These are phyloP conservation scores for Didymosphaeria variabile DNA, from an alignment of 2,329 filamentous ascomycete species.

Conservation along the genomic window DNA sequence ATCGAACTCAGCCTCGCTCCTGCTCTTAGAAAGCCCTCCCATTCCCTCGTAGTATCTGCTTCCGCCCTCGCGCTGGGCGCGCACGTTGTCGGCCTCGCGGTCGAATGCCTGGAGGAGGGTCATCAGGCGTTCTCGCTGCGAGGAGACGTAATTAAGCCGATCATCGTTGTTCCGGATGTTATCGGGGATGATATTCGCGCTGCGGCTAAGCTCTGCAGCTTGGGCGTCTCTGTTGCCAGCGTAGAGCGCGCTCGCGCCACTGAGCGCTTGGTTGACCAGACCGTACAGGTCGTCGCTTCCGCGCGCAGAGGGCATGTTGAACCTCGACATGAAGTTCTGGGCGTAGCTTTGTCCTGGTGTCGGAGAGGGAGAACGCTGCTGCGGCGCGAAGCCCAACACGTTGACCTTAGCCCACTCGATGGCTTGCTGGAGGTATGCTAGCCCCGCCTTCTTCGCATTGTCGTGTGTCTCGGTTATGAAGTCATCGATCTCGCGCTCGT, in stretches of 20 bases:
- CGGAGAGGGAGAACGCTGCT: conserved; percentile 58
- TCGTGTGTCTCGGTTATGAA: conserved; percentile 86
- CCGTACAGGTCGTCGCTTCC: conserved; percentile 77
- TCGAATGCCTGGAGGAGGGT: conserved; percentile 81
- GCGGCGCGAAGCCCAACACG: conserved; percentile 78
- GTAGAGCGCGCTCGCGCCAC: conserved; percentile 64
- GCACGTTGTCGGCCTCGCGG: conserved; percentile 74
- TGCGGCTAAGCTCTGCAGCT: conserved; percentile 63
- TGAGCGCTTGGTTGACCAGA: conserved; percentile 77
- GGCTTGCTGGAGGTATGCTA: conserved; percentile 62
- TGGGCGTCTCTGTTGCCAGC: conserved; percentile 50
- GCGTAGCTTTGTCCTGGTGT: conserved; percentile 69
- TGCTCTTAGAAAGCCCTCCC: conserved; percentile 75
- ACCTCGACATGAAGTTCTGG: conserved; percentile 82
- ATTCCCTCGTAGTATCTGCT: conserved; percentile 55
- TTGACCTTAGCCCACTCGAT: conserved; percentile 72
- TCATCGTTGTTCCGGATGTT: conserved; percentile 72
- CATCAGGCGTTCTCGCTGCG: conserved; percentile 80
- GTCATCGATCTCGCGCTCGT: conserved; percentile 88
- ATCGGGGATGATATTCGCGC: conserved; percentile 74
- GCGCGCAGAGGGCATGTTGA: conserved; percentile 79
- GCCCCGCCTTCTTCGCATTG: conserved; percentile 76
- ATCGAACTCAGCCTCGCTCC: conserved; percentile 89
- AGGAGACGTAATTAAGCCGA: conserved; percentile 75
- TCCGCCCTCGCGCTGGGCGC: conserved; percentile 51